phyloP scores from a whole-genome alignment of 1,284 basidiomycete genomes.

The Austroboletus olivaceoglutinosus region DNA sequence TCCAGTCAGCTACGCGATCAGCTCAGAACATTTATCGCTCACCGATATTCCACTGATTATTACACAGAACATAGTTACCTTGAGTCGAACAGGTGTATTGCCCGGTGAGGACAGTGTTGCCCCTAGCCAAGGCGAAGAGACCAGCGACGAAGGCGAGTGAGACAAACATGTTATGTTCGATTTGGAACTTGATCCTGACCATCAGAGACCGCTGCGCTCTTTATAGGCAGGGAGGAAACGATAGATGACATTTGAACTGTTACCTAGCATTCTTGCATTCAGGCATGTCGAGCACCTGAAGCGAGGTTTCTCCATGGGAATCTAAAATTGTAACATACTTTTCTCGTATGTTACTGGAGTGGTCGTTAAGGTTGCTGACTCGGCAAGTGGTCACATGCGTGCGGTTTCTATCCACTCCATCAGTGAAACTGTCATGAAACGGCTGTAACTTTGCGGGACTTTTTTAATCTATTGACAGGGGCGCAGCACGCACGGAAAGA shows the following conservation, averaged over 20 bases:
- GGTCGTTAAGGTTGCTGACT: background rate
- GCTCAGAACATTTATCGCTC: constrained; percentile 11
- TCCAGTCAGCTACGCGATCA: background rate
- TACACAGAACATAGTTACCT: constrained; percentile 51
- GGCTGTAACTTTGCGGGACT: background rate
- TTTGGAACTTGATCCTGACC: background rate
- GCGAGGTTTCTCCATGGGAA: background rate
- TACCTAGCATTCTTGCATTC: background rate
- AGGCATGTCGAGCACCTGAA: background rate
- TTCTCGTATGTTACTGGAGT: constrained; percentile 4
- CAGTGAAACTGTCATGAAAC: background rate
- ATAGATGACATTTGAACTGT: background rate
- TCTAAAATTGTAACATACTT: constrained; percentile 4
- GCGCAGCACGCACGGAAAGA: background rate
- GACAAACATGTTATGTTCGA: background rate
- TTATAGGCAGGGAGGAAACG: constrained; percentile 6
- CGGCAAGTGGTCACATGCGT: constrained; percentile 7
- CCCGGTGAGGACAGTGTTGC: constrained; percentile 41
- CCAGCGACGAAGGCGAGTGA: constrained; percentile 1
- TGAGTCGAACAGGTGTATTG: constrained; percentile 45
- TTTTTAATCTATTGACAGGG: background rate
- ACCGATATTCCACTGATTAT: constrained; percentile 56
- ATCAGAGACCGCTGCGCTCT: background rate
- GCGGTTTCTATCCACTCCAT: background rate
- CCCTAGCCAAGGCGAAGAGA: constrained; percentile 4